Conservation (phyloP, 106 monocot species). For the Chionographis japonica region DNA sequence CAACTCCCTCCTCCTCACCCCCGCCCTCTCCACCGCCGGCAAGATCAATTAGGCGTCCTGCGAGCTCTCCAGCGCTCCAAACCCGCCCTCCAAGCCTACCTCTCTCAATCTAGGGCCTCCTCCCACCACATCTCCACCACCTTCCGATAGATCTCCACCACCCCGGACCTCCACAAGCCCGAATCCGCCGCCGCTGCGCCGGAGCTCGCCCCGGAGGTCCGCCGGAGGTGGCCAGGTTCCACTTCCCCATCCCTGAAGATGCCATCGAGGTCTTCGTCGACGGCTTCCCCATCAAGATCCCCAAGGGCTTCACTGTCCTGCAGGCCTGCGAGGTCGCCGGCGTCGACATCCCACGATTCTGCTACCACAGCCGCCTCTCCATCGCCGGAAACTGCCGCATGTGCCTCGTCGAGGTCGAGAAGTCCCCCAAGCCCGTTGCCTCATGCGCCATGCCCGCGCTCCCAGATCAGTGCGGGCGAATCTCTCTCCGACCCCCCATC, state of each 20-base stretch:
- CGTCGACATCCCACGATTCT: conserved; percentile 90
- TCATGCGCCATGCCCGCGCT: conserved; percentile 99
- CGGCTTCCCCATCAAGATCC: conserved; percentile 81
- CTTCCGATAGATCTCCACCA: conserved; percentile 69
- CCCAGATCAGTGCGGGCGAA: conserved; percentile 38
- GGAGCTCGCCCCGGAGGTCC: conserved; percentile 28
- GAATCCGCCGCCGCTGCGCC: conserved; percentile 33
- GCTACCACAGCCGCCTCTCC: conserved; percentile 86
- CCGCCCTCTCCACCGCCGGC: too few species aligned
- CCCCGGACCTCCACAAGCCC: conserved; percentile 48
- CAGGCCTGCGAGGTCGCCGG: conserved; percentile 95
- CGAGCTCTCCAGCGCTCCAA: conserved; percentile 56
- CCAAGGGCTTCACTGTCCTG: conserved; percentile 94
- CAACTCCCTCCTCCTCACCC: too few species aligned
- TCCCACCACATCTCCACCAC: conserved; percentile 1
- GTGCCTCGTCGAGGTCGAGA: conserved; percentile 99
- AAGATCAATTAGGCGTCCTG: too few species aligned
- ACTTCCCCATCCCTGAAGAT: conserved; percentile 68
- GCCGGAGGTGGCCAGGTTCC: conserved; percentile 62
- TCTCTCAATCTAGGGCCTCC: conserved; percentile 10
- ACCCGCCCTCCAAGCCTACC: conserved; percentile 27
- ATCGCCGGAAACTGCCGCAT: conserved; percentile 97
- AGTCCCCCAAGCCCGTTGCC: conserved; percentile 97
- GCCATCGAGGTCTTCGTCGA: conserved; percentile 95
- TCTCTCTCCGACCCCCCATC: background rate